phyloP scores from a whole-genome alignment of 805 yeast genomes.

The Metschnikowia noctiluminum region DNA sequence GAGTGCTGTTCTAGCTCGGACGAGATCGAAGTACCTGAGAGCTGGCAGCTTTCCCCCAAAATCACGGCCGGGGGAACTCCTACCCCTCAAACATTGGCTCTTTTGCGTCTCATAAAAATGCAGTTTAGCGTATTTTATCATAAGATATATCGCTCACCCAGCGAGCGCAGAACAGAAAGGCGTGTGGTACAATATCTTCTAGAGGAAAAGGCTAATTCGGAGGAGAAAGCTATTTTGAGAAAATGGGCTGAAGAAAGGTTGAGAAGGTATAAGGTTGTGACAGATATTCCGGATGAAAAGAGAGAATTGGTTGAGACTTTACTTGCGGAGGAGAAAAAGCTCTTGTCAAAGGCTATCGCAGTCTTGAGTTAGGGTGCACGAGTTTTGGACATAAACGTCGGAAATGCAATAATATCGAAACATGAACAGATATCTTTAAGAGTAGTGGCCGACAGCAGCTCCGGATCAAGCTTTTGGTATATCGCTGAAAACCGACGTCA shows the following conservation, averaged over 20 bases:
- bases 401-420: too few relatives aligned
- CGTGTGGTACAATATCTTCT: constrained; percentile 21
- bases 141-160: constrained; percentile 19
- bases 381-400: too few relatives aligned
- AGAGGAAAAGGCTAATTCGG: constrained; percentile 8
- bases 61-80: constrained; percentile 42
- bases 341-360: constrained; percentile 15
- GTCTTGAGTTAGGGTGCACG: neutral
- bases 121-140: constrained; percentile 26
- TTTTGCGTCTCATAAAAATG: constrained; percentile 21
- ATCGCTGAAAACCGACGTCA: too few relatives aligned
- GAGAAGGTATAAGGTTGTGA: constrained; percentile 16
- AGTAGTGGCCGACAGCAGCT: too few relatives aligned
- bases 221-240: constrained; percentile 15
- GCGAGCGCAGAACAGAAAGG: constrained; percentile 21
- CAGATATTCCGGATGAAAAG: constrained; percentile 9
- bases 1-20: neutral
- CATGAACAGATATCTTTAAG: too few relatives aligned
- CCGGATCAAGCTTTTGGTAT: too few relatives aligned
- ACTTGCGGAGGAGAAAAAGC: constrained; percentile 26
- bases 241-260: constrained; percentile 29
- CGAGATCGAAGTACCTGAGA: constrained; percentile 22
- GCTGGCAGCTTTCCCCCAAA: constrained; percentile 45
- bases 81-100: constrained; percentile 35
- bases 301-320: constrained; percentile 17